phyloP scores from a whole-genome alignment of 371 early-diverging fungal genomes.

The Catenaria anguillulae region DNA sequence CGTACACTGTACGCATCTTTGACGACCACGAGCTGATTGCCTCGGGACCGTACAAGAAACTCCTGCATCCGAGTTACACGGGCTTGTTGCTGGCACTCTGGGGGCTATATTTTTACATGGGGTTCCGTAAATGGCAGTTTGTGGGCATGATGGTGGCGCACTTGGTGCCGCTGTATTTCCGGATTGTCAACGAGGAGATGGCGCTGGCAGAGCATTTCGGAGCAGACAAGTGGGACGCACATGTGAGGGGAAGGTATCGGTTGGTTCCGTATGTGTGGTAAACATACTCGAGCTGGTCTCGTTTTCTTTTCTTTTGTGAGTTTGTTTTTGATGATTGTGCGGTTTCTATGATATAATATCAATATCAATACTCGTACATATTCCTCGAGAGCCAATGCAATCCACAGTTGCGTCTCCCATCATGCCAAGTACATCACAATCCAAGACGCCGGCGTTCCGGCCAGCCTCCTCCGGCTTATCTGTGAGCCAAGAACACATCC shows the following conservation, averaged over 20 bases:
- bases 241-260: background rate
- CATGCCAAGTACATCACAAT: too few species aligned
- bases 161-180: background rate
- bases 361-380: too few species aligned
- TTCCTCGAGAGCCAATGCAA: too few species aligned
- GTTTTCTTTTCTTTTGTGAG: too few species aligned
- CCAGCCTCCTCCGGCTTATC: too few species aligned
- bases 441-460: too few species aligned
- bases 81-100: background rate
- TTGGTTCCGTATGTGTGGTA: too few species aligned
- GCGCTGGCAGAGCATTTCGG: background rate
- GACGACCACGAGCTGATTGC: background rate
- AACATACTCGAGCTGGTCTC: too few species aligned
- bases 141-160: background rate
- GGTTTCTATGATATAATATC: too few species aligned
- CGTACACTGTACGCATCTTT: constrained; percentile 3
- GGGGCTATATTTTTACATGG: background rate
- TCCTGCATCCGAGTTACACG: constrained; percentile 5
- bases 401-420: too few species aligned
- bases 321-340: too few species aligned
- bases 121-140: background rate
- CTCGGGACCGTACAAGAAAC: background rate
- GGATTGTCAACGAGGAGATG: background rate
- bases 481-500: too few species aligned
- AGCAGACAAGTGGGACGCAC: background rate